Conservation (phyloP, 768 basidiomycete species). For the Coprinopsis marcescibilis region DNA sequence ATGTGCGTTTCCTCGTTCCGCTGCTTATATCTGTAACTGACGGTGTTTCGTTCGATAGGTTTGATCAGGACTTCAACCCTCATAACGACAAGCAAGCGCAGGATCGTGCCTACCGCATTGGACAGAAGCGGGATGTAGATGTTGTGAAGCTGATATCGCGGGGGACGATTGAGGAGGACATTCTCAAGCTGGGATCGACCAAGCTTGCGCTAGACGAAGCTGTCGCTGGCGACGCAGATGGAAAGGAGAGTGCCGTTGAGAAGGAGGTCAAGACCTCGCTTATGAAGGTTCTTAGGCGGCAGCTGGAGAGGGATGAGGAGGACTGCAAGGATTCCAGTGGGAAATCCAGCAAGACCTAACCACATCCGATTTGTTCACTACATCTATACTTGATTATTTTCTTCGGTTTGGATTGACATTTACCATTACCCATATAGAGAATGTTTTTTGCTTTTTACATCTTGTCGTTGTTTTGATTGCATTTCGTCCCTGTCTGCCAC, state of each 20-base stretch:
- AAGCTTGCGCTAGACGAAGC: conserved; percentile 92
- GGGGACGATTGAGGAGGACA: conserved; percentile 95
- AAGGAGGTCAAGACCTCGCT: conserved; percentile 82
- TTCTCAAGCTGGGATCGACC: conserved; percentile 82
- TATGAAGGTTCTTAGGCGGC: conserved; percentile 77
- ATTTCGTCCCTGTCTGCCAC: no score
- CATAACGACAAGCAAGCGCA: conserved; percentile 98
- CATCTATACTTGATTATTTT: background rate
- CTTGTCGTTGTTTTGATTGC: no score
- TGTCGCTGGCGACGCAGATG: conserved; percentile 76
- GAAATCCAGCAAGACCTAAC: no score
- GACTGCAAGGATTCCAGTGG: conserved; percentile 13
- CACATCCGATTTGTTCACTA: no score
- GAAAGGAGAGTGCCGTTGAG: conserved; percentile 60
- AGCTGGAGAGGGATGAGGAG: conserved; percentile 60
- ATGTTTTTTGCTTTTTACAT: no score
- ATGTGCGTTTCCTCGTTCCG: conserved; percentile 45
- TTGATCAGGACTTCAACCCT: conserved; percentile 97
- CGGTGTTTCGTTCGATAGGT: conserved; percentile 38
- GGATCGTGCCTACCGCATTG: conserved; percentile 95
- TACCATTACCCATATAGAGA: background rate
- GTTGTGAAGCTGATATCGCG: conserved; percentile 91
- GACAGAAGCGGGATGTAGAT: conserved; percentile 90
- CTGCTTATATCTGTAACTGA: background rate
- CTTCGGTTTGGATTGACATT: background rate